Conservation (phyloP, 2,329 filamentous ascomycete species). For the Shiraia sp. region DNA sequence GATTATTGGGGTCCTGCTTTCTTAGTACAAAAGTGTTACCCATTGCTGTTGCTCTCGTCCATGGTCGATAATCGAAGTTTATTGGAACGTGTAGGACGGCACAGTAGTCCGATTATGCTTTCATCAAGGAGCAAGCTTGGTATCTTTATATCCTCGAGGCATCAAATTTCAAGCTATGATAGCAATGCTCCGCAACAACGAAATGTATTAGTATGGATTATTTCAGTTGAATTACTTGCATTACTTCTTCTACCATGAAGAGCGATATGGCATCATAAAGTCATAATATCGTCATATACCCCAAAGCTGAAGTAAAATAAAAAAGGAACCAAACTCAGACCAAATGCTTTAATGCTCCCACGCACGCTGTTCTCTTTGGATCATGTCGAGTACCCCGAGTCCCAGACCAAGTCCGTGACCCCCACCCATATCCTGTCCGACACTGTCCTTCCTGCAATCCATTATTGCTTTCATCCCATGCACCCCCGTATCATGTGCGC, state of each 20-base stretch:
- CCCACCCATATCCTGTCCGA: background rate
- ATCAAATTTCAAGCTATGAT: no score
- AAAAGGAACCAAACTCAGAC: background rate
- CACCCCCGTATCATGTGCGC: constrained; percentile 6
- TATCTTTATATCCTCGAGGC: no score
- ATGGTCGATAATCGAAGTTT: no score
- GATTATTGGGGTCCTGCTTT: no score
- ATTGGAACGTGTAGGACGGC: no score
- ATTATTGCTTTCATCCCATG: background rate
- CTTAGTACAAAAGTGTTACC: no score
- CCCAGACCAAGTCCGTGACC: constrained; percentile 12
- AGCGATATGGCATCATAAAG: background rate
- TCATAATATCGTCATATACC: background rate
- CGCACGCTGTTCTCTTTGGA: constrained; percentile 24
- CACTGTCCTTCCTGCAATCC: constrained; percentile 6
- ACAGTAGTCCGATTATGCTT: no score
- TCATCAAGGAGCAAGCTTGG: no score
- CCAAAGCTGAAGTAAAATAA: background rate
- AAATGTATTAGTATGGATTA: no score
- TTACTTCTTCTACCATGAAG: background rate
- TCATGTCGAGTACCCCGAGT: constrained; percentile 20
- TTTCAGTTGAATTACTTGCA: background rate
- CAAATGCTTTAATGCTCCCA: constrained; percentile 13
- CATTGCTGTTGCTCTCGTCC: no score
- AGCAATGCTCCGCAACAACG: no score